phyloP scores from a whole-genome alignment of 2,329 filamentous ascomycete species.

The Fusarium subglutinans region DNA sequence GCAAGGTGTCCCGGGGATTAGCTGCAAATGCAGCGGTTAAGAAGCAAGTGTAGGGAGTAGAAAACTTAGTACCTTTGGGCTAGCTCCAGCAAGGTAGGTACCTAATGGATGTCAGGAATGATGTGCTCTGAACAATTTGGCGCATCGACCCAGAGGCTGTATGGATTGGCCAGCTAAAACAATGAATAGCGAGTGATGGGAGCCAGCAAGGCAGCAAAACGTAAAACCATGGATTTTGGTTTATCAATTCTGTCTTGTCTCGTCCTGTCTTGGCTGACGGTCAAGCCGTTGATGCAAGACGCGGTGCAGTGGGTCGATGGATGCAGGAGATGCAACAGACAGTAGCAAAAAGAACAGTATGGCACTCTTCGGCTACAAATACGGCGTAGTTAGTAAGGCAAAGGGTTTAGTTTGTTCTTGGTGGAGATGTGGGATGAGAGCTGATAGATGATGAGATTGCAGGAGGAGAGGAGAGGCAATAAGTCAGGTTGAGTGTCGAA shows the following conservation, averaged over 20 bases:
- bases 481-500: not conserved
- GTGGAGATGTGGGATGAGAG: conserved; percentile 10
- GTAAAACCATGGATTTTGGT: conserved; percentile 6
- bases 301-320: conserved; percentile 35
- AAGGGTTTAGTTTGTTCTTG: conserved; percentile 1
- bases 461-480: not conserved
- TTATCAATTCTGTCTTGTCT: not conserved
- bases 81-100: not conserved
- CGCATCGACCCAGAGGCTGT: conserved; percentile 15
- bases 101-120: conserved; percentile 8
- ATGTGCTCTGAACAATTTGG: conserved; percentile 2
- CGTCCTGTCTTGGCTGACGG: conserved; percentile 9
- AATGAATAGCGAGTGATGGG: conserved; percentile 1
- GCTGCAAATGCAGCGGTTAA: conserved; percentile 28
- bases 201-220: not conserved
- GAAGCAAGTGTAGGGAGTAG: not conserved
- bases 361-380: conserved; percentile 10
- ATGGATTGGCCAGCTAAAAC: conserved; percentile 18
- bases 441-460: conserved; percentile 25
- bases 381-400: conserved; percentile 27
- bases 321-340: conserved; percentile 37
- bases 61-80: not conserved
- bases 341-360: conserved; percentile 15
- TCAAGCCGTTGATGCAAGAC: conserved; percentile 28
- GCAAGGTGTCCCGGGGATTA: conserved; percentile 27